Conservation (phyloP, 345 rosid species). For the Passiflora organensis region DNA sequence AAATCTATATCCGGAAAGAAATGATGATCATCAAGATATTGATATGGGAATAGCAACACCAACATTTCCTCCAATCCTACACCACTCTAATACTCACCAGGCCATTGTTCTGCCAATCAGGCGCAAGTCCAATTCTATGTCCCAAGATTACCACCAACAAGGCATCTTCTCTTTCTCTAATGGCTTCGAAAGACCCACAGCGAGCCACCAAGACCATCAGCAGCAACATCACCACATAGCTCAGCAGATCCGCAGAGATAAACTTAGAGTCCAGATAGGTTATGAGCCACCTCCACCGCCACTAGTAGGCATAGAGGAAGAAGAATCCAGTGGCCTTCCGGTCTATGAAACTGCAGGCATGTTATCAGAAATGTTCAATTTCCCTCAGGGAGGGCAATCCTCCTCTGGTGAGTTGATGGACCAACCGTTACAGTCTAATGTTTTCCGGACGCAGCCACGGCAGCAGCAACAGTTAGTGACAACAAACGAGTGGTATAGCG, state of each 20-base stretch:
- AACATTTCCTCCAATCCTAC: slow-evolving; percentile 22
- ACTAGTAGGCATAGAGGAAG: slow-evolving; percentile 51
- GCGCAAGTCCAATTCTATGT: slow-evolving; percentile 72
- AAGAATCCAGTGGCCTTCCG: slow-evolving; percentile 43
- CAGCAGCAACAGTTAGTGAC: slow-evolving; percentile 5
- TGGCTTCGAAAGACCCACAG: slow-evolving; percentile 53
- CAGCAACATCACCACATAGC: slow-evolving; percentile 49
- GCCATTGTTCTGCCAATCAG: slow-evolving; percentile 15
- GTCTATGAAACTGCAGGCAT: slow-evolving; percentile 77
- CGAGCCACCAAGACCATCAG: slow-evolving; percentile 21
- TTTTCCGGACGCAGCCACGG: slow-evolving; percentile 18
- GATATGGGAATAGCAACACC: slow-evolving; percentile 73
- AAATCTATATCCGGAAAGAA: slow-evolving; percentile 7
- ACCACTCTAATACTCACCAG: slow-evolving; percentile 13
- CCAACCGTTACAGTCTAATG: slow-evolving; percentile 23
- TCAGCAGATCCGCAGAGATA: slow-evolving; percentile 69
- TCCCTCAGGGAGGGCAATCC: slow-evolving; percentile 39
- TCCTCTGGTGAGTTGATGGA: slow-evolving; percentile 31
- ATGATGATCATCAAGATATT: slow-evolving; percentile 38
- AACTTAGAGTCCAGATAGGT: slow-evolving; percentile 40
- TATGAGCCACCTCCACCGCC: slow-evolving; percentile 38
- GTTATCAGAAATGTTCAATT: slow-evolving; percentile 95
- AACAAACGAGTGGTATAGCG: slow-evolving; percentile 45
- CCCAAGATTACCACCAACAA: slow-evolving; percentile 62
- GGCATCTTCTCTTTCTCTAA: slow-evolving; percentile 66